Evolutionary conservation across 2,329 filamentous ascomycete genomes (phyloP), one percentile per base, ranked within the genome.

Genomic region (Sclerotiophoma versabilis): DNA sequence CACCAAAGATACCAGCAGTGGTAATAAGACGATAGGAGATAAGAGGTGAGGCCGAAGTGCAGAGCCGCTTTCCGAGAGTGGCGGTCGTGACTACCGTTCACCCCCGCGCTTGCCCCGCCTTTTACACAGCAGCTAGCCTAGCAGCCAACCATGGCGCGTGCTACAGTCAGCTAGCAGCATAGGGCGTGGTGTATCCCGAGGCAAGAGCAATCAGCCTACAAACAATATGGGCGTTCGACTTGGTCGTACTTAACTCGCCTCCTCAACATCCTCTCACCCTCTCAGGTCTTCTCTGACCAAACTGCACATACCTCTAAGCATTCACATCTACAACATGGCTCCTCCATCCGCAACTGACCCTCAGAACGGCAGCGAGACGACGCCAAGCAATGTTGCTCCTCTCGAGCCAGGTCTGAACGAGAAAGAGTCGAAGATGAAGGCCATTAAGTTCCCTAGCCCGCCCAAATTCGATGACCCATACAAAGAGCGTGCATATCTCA

Each of bases 391-490:
- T 19, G 53, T 58, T 25, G 68, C 68, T 9, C 63, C 72, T 2
- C 66, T 66, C 8, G 72, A 75, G 49, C 70, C 72, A 33, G 73
- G 71, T 4, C 45, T 73, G 32, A 68, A 59, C 38, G 60, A 66
- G 36, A 60, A 55, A 12, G 60, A 67, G 17, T 69, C 64, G 5
- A 70, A 65, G 36, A 52, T 56, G 14, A 63, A 71, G 52, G 64
- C 59, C 43, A 32, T 62, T 8, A 56, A 49, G 14, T 69, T 75
- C 33, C 68, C 70, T 1, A 59, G 49, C 8, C 71, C 71, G 3
- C 72, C 72, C 14, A 73, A 70, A 37, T 76, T 75, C 38, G 70
- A 75, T 19, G 73, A 76, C 25, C 64, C 66, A 4, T 70, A 72
- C 59, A 74, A 72, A 38, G 73, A 75, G 62, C 66, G 74, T 8